Evolutionary conservation across 1,284 basidiomycete species (phyloP).

Genomic region (Hypsizygus ulmarius): DNA sequence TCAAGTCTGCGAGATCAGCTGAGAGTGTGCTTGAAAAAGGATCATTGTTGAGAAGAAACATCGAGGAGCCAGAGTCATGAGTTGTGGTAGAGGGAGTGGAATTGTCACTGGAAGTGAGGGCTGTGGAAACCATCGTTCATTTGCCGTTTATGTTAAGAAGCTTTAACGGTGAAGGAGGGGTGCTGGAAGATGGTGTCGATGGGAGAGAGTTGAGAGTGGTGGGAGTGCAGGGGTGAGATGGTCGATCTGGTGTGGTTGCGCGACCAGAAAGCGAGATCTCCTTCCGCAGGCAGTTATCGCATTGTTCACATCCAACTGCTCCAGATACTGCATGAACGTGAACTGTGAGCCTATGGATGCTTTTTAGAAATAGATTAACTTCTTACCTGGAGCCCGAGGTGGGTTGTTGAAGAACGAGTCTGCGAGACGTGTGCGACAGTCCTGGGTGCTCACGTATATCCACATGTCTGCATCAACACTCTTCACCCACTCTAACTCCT

Average conservation of each 20-base stretch:
- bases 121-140: conserved; percentile 14
- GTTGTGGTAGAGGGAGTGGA: conserved; percentile 15
- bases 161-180: conserved; percentile 19
- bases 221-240: not conserved
- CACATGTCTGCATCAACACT: conserved; percentile 2
- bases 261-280: not conserved
- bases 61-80: conserved; percentile 17
- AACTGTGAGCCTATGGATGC: conserved; percentile 3
- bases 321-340: not conserved
- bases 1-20: no score
- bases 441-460: not conserved
- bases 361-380: not conserved
- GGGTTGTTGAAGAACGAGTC: conserved; percentile 1
- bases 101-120: no score
- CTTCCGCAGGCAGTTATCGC: not conserved
- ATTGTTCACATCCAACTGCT: not conserved
- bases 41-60: no score
- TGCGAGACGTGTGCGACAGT: not conserved
- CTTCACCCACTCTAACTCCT: conserved; percentile 1
- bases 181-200: not conserved
- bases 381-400: not conserved
- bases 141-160: conserved; percentile 16
- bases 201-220: not conserved
- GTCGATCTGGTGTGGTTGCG: not conserved
- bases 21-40: no score